Evolutionary conservation across 805 yeast genomes (phyloP).

Genomic region (Nakazawaea ambrosiae): DNA sequence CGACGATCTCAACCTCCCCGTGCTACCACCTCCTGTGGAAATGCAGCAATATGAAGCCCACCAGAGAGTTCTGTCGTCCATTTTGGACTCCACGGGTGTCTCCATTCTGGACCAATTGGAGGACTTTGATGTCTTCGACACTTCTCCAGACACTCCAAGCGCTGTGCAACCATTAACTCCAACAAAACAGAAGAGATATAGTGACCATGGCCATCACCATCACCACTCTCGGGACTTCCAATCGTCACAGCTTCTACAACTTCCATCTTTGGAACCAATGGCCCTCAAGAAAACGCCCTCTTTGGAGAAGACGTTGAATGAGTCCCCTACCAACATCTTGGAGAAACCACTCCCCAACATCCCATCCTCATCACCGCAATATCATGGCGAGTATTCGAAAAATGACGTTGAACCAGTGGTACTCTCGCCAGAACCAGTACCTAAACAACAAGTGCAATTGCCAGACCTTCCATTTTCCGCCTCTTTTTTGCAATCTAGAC

Average conservation of each 20-base stretch:
- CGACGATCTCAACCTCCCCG: background rate
- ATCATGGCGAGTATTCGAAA: slow-evolving; percentile 4
- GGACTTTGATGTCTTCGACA: background rate
- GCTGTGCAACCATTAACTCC: slow-evolving; percentile 1
- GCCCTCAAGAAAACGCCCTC: background rate
- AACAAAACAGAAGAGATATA: background rate
- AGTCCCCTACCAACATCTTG: background rate
- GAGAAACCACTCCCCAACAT: slow-evolving; percentile 9
- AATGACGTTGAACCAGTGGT: slow-evolving; percentile 8
- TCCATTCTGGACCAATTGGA: slow-evolving; percentile 6
- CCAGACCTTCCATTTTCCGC: slow-evolving; percentile 56
- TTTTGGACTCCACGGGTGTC: slow-evolving; percentile 10
- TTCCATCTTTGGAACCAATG: slow-evolving; percentile 2
- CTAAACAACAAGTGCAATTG: slow-evolving; percentile 37
- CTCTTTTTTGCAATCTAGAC: slow-evolving; percentile 37
- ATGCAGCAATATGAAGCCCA: slow-evolving; percentile 4
- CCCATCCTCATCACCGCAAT: slow-evolving; percentile 5
- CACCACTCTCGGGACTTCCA: too few relatives aligned
- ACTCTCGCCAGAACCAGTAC: slow-evolving; percentile 23
- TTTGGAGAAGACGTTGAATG: too few relatives aligned
- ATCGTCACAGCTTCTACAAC: background rate
- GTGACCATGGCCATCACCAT: too few relatives aligned
- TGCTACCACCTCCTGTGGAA: slow-evolving; percentile 8
- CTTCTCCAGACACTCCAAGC: background rate
- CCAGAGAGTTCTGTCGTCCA: slow-evolving; percentile 9